Evolutionary conservation across 2,329 filamentous ascomycete species (phyloP), one percentile per base, ranked within the genome.

Genomic region (Didymella lethalis): DNA sequence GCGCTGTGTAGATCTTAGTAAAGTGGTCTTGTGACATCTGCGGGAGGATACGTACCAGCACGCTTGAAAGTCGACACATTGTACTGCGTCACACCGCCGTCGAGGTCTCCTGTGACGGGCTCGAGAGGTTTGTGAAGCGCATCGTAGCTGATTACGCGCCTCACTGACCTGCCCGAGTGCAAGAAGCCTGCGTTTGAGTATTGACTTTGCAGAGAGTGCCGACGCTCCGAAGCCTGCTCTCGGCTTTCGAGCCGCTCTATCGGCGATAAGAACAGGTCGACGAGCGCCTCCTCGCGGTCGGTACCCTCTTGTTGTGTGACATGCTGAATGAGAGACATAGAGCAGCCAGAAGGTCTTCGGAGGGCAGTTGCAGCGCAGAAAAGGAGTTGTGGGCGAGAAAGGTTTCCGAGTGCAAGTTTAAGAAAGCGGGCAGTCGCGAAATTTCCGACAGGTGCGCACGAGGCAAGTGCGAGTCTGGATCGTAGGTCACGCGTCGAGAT

Each of bases 241-340:
- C 69, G 65, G 51, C 68, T 72, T 38, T 57, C 46, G 25, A 69
- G 64, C 36, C 74, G 74, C 49, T 76, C 72, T 61, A 76, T 66
- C 45, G 73, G 72, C 51, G 72, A 67, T 20, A 77, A 63, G 47
- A 76, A 75, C 41, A 77, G 63, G 55, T 76, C 72, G 52, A 73
- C 70, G 34, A 76, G 64, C 3, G 74, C 74, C 63, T 77, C 75
- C 44, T 82, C 78, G 57, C 80, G 76, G 66, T 84, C 82, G 46
- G 75, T 75, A 62, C 82, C 82, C 68, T 84, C 82, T 66, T 81
- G 76, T 50, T 77, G 75, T 47, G 80, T 80, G 55, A 84, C 81
- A 70, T 83, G 82, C 69, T 84, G 82, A 58, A 82, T 76, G 51
- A 84, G 75, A 68, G 82, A 84, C 82, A 84, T 84, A 54, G 59